Conservation (phyloP, 2,329 filamentous ascomycete species). For the Annulohypoxylon truncatum region DNA sequence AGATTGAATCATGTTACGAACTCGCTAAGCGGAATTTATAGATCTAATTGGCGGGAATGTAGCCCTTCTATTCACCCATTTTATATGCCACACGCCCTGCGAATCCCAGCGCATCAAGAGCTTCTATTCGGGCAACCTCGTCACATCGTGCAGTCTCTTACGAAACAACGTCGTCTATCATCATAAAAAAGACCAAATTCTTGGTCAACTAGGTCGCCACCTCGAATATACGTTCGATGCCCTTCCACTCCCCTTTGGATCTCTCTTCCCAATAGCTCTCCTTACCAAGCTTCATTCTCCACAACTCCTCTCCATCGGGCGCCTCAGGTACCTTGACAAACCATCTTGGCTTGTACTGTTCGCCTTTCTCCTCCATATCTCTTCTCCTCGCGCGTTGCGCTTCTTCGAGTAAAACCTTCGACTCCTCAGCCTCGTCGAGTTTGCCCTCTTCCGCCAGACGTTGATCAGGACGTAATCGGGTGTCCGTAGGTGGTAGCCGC, state of each 20-base stretch:
- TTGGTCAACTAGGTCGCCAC: constrained; percentile 27
- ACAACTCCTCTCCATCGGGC: constrained; percentile 72
- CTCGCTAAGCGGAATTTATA: constrained; percentile 3
- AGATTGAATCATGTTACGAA: constrained; percentile 13
- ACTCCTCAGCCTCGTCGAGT: constrained; percentile 82
- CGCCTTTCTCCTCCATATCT: constrained; percentile 79
- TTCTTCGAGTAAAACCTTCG: constrained; percentile 89
- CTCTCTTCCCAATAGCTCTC: constrained; percentile 96
- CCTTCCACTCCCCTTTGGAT: constrained; percentile 51
- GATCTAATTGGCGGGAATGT: constrained; percentile 4
- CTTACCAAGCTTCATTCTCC: constrained; percentile 81
- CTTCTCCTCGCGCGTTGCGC: constrained; percentile 80
- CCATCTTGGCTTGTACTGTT: constrained; percentile 82
- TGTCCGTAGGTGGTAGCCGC: constrained; percentile 84
- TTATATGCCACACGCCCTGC: neutral
- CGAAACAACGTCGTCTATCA: neutral
- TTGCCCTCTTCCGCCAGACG: constrained; percentile 83
- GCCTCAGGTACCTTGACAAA: constrained; percentile 77
- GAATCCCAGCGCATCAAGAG: neutral
- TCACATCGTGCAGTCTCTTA: constrained; percentile 6
- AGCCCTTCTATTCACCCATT: constrained; percentile 21
- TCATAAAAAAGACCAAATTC: neutral
- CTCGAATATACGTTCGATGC: constrained; percentile 48
- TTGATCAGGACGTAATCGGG: constrained; percentile 87
- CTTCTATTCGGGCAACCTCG: neutral